Evolutionary conservation across 73 alveolate genomes (phyloP).

Genomic region (Paramecium pentaurelia): DNA sequence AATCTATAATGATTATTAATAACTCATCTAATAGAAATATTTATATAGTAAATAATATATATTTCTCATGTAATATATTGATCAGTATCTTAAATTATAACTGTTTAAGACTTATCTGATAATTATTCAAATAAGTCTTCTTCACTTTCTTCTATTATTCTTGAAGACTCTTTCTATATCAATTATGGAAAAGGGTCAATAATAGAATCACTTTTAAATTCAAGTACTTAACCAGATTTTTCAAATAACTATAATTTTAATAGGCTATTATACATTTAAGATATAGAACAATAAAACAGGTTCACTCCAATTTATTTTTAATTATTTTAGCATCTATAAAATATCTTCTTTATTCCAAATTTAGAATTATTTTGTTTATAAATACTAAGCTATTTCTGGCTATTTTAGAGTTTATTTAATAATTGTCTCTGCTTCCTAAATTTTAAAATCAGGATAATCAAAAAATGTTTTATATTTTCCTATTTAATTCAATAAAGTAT

Average conservation of each 20-base stretch:
- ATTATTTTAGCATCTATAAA: neutral
- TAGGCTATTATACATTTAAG: neutral
- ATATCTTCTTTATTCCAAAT: neutral
- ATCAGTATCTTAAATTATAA: neutral
- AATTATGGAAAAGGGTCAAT: neutral
- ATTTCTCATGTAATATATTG: neutral
- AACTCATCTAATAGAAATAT: too few relatives aligned
- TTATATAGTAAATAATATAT: neutral
- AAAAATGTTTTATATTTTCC: constrained; percentile 10
- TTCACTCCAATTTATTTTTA: neutral
- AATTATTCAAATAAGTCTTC: constrained; percentile 9
- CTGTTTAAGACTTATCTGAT: neutral
- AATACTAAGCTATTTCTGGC: neutral
- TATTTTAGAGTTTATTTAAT: neutral
- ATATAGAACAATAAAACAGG: neutral
- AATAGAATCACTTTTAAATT: neutral
- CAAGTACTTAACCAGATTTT: constrained; percentile 4
- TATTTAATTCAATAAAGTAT: neutral
- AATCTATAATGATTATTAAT: too few relatives aligned
- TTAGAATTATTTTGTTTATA: neutral
- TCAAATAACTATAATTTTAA: neutral
- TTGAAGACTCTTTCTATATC: neutral
- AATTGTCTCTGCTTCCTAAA: neutral
- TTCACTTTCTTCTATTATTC: constrained; percentile 44
- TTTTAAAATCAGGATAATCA: neutral